Base-by-base conservation (phyloP, 345 rosid species). In the Eucalyptus lansdowneana region DNA sequence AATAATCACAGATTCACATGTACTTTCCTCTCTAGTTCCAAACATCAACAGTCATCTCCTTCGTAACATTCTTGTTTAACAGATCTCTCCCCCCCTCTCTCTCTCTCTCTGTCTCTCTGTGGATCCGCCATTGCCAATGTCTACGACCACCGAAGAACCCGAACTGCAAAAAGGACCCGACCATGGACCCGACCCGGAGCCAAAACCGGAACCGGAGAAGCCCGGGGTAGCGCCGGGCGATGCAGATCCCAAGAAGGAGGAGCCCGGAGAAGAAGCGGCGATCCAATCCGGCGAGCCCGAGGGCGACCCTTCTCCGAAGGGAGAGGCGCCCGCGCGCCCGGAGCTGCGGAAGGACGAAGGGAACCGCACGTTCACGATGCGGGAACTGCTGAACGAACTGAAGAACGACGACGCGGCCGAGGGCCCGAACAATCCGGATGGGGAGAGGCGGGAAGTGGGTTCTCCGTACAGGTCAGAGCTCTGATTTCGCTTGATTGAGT, bases 351-450 rank as follows among this genome's bases (percentile, higher is more conserved):
- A 93, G 53, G 95, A 93, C 72, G 94, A 95, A 88, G 99, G 96
- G 3, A 95, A 87, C 92, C 94, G 95, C 83, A 94, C 98, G 14
- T 97, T 97, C 92, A 97, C 99, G 45, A 96, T 96, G 99, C 93
- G 99, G 88, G 97, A 97, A 89, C 89, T 97, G 87, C 97, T 96
- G 62, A 94, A 91, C 87, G 98, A 96, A 89, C 90, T 96, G 89
- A 96, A 97, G 91, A 94, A 90, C 90, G 98, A 95, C 10, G 97
- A 95, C 87, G 96, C 92, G 14, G 93, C 92, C 9, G 93, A 92
- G 91, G 90, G 90, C 45, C 58, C 80, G 42, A 60, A 45, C n/a
- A 56, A 81, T 56, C 76, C 90, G 42, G 80, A 56, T 15, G 87
- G 76, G 29, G 62, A 67, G 34, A 56, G 86, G 47, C 80, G 56